These are phyloP conservation scores for Pichia sp. DNA, from an alignment of 1,139 yeast species.

Conservation along the genomic window DNA sequence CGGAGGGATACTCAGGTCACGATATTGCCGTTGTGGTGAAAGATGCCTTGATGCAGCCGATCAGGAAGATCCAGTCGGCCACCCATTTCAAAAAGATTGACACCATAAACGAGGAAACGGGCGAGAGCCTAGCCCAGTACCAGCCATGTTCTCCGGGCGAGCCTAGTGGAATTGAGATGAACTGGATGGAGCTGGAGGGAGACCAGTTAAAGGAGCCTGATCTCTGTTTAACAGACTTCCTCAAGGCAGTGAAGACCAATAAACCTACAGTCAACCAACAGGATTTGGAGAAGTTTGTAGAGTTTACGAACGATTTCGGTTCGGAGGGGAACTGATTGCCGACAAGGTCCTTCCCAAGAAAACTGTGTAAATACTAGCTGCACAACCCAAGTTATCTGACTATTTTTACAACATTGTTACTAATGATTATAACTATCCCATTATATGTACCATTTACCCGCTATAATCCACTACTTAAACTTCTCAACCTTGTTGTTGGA, in stretches of 20 bases:
- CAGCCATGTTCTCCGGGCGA: constrained; percentile 99
- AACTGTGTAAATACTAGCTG: too few relatives aligned
- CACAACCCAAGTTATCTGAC: too few relatives aligned
- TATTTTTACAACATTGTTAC: too few relatives aligned
- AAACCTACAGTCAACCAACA: constrained; percentile 90
- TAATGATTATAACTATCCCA: not conserved
- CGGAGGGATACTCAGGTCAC: constrained; percentile 97
- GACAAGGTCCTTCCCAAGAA: too few relatives aligned
- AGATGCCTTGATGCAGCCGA: constrained; percentile 97
- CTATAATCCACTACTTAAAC: constrained; percentile 10
- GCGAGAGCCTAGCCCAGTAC: constrained; percentile 42
- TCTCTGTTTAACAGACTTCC: constrained; percentile 83
- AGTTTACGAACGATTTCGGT: constrained; percentile 92
- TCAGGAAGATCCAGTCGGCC: constrained; percentile 90
- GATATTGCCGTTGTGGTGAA: constrained; percentile 95
- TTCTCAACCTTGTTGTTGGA: constrained; percentile 55
- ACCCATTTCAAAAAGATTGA: constrained; percentile 78
- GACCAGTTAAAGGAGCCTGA: constrained; percentile 89
- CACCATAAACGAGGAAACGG: constrained; percentile 33
- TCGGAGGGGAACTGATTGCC: constrained; percentile 76
- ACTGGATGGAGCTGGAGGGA: constrained; percentile 88
- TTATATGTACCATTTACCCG: not conserved
- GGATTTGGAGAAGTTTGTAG: constrained; percentile 77
- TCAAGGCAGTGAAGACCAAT: constrained; percentile 85
- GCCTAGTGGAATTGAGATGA: constrained; percentile 76